These are phyloP conservation scores for Malus hybrid DNA, from an alignment of 331 rosid genomes.

Conservation along the genomic window DNA sequence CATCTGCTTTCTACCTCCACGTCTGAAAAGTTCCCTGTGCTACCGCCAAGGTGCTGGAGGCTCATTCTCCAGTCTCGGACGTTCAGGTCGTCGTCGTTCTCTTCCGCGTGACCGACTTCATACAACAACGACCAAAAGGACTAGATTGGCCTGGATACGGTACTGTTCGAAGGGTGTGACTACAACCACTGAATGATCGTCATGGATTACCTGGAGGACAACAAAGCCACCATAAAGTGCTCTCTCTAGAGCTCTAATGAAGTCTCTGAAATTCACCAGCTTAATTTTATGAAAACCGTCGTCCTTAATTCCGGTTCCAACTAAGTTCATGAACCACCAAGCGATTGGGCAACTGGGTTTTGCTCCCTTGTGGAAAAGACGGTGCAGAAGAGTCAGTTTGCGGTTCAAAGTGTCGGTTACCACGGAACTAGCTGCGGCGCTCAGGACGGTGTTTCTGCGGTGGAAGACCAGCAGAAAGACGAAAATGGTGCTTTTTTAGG, in stretches of 20 bases:
- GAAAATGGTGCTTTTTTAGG: slow-evolving; percentile 25
- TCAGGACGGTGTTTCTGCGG: slow-evolving; percentile 16
- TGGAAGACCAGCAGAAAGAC: slow-evolving; percentile 17
- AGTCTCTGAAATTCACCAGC: slow-evolving; percentile 29
- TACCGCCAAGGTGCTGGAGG: background rate
- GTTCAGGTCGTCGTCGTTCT: slow-evolving; percentile 35
- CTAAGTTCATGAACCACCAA: background rate
- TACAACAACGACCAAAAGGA: slow-evolving; percentile 10
- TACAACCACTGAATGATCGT: slow-evolving; percentile 92
- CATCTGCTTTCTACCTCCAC: background rate
- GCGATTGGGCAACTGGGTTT: slow-evolving; percentile 14
- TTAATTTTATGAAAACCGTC: slow-evolving; percentile 15
- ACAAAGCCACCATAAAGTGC: background rate
- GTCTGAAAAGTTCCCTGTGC: background rate
- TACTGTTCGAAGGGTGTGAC: slow-evolving; percentile 90
- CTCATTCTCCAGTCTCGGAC: slow-evolving; percentile 29
- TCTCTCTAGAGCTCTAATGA: slow-evolving; percentile 27
- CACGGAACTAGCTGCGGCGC: slow-evolving; percentile 6
- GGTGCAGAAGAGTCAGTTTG: slow-evolving; percentile 9
- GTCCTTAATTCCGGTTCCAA: slow-evolving; percentile 5
- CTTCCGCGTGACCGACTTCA: slow-evolving; percentile 27
- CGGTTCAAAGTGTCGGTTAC: slow-evolving; percentile 29
- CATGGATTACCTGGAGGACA: slow-evolving; percentile 64
- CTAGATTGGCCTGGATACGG: slow-evolving; percentile 63
- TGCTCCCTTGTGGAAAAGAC: slow-evolving; percentile 9